A percentile compares a stretch with the other conserved stretches of the same genome.
Evolutionary conservation across 805 yeast genomes (phyloP).

Genomic region (Isabelozyma rhagii): DNA sequence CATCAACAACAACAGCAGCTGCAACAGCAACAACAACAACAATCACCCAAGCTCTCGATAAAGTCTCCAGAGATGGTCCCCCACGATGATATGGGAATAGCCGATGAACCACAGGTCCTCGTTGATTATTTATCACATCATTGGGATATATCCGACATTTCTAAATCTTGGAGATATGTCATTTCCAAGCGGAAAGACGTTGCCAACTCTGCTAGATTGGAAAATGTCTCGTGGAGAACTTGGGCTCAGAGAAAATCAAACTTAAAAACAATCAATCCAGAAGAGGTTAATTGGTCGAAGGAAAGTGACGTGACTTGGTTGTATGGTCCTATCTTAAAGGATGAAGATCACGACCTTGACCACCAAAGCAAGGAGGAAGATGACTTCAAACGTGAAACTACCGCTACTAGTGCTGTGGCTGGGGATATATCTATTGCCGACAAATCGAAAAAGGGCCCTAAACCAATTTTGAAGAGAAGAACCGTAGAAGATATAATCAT

Average conservation of each 20-base stretch:
- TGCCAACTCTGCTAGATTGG: slow-evolving; percentile 51
- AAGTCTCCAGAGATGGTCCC: slow-evolving; percentile 42
- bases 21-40: not conserved
- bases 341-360: slow-evolving; percentile 27
- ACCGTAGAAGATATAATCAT: slow-evolving; percentile 81
- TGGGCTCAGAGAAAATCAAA: slow-evolving; percentile 81
- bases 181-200: slow-evolving; percentile 78
- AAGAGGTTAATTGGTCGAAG: slow-evolving; percentile 91
- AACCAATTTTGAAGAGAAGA: slow-evolving; percentile 86
- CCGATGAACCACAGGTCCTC: slow-evolving; percentile 79
- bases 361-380: slow-evolving; percentile 10
- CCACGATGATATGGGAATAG: slow-evolving; percentile 84
- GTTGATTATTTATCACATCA: slow-evolving; percentile 94
- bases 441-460: slow-evolving; percentile 38
- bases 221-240: slow-evolving; percentile 83
- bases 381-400: slow-evolving; percentile 12
- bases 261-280: slow-evolving; percentile 80
- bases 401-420: slow-evolving; percentile 43
- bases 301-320: slow-evolving; percentile 98
- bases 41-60: slow-evolving; percentile 7
- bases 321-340: slow-evolving; percentile 80
- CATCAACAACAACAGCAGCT: not conserved
- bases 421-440: slow-evolving; percentile 43
- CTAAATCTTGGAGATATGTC: slow-evolving; percentile 94
- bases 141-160: slow-evolving; percentile 93